Evolutionary conservation across 495 filamentous ascomycete species (phyloP), one percentile per base, ranked within the genome.

Genomic region (Aspergillus indologenus): DNA sequence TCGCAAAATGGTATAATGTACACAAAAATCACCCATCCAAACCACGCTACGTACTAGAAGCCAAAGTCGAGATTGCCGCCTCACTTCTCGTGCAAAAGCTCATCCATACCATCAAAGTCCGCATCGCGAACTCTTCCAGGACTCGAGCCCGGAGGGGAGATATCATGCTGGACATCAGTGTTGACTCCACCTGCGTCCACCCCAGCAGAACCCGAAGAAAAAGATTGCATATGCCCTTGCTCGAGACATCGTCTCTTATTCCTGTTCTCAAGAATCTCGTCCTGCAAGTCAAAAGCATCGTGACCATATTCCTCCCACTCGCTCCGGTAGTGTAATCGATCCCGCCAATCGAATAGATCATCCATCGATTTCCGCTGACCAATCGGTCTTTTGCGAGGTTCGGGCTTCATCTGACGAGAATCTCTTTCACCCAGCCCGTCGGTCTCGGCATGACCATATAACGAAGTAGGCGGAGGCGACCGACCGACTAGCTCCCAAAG

Each of bases 401-500:
- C 34, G 2, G 12, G 34, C 34, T 40, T 40, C 34, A 40, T 15
- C 34, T 3, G 9, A 29, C 5, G 34, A 40, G 12, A 11, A 8
- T 8, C 34, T 6, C 12, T 40, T 40, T 40, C 7, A 40, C 2
- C 12, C 7, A 15, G 5, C 2, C 12, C 34, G 5, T 40, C 34
- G 7, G 2, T 11, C 7, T 40, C 12, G 12, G 5, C 34, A 15
- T 15, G 34, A 4, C 12, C 34, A 40, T 11, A 2, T 0, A 47
- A 20, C 12, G 71, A 60, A 22, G 17, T 15, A 0, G 58, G 46
- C n/a, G 70, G 69, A 0, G 53, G 58, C 20, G 63, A 53, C 20
- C 62, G 66, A 20, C 68, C 71, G 12, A 92, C 66, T 11, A 86
- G 42, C 0, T 60, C 58, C 83, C 85, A 87, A 11, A 91, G 57